Percentiles rank a stretch among this genome's conserved stretches.
Conservation (phyloP, 768 basidiomycete species). For the Tulasnella sp. region DNA sequence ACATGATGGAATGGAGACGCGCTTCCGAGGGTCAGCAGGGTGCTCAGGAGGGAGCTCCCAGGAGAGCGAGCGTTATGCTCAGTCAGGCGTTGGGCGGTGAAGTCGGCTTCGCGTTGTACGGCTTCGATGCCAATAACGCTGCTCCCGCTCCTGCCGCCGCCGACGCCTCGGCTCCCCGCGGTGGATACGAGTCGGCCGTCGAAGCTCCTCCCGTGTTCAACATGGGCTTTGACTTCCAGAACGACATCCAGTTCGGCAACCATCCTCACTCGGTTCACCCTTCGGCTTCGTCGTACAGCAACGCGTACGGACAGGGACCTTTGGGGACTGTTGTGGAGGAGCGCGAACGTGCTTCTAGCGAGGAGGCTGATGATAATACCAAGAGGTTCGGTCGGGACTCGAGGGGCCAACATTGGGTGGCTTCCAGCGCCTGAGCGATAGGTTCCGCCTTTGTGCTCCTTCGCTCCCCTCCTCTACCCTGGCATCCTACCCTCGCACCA, state of each 20-base stretch:
- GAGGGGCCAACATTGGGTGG: not conserved
- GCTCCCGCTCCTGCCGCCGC: not conserved
- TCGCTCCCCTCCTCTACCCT: not conserved
- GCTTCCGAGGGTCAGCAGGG: not conserved
- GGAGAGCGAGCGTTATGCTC: constrained; percentile 10
- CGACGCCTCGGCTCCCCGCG: not conserved
- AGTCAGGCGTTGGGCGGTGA: constrained; percentile 1
- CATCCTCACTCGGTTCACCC: not conserved
- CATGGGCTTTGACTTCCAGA: not conserved
- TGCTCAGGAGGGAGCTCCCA: not conserved
- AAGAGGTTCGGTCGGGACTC: not conserved
- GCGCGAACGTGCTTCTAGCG: not conserved
- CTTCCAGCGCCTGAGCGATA: not conserved
- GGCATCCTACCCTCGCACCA: too few species aligned
- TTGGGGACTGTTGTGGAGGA: constrained; percentile 6
- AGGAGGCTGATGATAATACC: constrained; percentile 4
- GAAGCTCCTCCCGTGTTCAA: not conserved
- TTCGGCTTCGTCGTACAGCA: not conserved
- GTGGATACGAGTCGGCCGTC: not conserved
- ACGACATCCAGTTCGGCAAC: not conserved
- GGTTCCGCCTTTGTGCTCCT: not conserved
- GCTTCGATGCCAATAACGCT: not conserved
- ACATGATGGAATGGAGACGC: constrained; percentile 13
- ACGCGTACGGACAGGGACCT: not conserved
- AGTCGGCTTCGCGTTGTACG: constrained; percentile 1